phyloP scores from a whole-genome alignment of 768 basidiomycete genomes.

The Russula lepida region DNA sequence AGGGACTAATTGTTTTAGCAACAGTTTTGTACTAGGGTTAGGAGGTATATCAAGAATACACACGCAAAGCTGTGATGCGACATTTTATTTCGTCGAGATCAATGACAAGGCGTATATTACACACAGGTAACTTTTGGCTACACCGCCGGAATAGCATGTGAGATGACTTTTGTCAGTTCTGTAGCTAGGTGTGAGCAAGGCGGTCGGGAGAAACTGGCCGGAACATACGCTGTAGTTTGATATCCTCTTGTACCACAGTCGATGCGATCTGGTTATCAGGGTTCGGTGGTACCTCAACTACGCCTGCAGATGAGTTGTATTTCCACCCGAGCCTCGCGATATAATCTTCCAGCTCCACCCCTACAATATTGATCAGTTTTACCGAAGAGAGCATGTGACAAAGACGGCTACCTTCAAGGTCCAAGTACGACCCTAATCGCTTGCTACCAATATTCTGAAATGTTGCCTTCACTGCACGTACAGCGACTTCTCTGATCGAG shows the following conservation, averaged over 20 bases:
- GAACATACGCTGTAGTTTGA: constrained; percentile 68
- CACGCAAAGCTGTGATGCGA: not conserved
- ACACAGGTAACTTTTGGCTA: constrained; percentile 19
- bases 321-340: constrained; percentile 62
- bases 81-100: not conserved
- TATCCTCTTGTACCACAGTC: constrained; percentile 73
- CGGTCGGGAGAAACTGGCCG: constrained; percentile 16
- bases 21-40: not conserved
- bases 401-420: constrained; percentile 44
- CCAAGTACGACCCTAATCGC: constrained; percentile 62
- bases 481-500: constrained; percentile 67
- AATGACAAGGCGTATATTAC: not conserved
- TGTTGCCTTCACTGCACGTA: constrained; percentile 68
- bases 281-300: constrained; percentile 68
- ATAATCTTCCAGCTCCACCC: constrained; percentile 49
- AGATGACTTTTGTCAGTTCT: constrained; percentile 73
- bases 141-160: constrained; percentile 56
- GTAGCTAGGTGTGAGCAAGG: constrained; percentile 8
- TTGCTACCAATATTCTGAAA: constrained; percentile 66
- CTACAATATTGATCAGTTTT: constrained; percentile 28
- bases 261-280: constrained; percentile 86
- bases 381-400: not conserved
- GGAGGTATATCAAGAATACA: not conserved
- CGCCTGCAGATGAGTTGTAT: constrained; percentile 42
- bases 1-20: not conserved